Evolutionary conservation across 2,329 filamentous ascomycete genomes (phyloP), one percentile per base, ranked within the genome.

Genomic region (Neospermospora avenae): DNA sequence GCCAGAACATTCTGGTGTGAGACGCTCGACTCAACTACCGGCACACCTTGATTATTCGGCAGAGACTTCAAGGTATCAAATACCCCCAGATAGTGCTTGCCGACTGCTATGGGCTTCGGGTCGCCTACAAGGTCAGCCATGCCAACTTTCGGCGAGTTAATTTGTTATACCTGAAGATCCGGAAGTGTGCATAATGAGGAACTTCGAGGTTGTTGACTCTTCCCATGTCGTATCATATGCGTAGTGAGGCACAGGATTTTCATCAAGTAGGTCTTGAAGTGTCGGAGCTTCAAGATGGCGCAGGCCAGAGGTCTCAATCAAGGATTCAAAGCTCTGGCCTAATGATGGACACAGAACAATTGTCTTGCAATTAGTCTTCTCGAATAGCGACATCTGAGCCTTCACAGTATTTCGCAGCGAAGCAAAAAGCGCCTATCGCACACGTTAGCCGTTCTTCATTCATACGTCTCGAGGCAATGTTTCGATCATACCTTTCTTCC

Each of bases 131-230:
- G 48, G 13, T 54, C 28, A 57, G 48, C 28, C 39, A 57, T 18
- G 4, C 14, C 11, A 20, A 18, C 18, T 41, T 11, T 20, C 22
- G 2, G 22, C 14, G 2, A 7, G 46, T 39, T 24, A 4, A 1
- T 8, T 4, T 37, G 20, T 7, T 14, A 28, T 57, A 57, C 62
- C 59, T 31, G 59, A 57, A 20, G 74, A 72, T 1, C 77, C 77
- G 3, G 75, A 78, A 0, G 77, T 78, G 52, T 79, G 77, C 0
- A 77, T 56, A 25, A 75, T 69, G 25, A 74, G 70, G 4, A 77
- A 74, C 0, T 73, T 72, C 1, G 77, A 75, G 31, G 72, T 62
- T 0, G 63, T 64, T 5, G 72, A 74, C 2, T 71, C 64, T 2
- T 72, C 69, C n/a, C 71, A 77, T 1, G 66, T 70, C 42, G 72